Evolutionary conservation across 148 eudicot species (phyloP).

Genomic region (Chenopodium berlandieri): DNA sequence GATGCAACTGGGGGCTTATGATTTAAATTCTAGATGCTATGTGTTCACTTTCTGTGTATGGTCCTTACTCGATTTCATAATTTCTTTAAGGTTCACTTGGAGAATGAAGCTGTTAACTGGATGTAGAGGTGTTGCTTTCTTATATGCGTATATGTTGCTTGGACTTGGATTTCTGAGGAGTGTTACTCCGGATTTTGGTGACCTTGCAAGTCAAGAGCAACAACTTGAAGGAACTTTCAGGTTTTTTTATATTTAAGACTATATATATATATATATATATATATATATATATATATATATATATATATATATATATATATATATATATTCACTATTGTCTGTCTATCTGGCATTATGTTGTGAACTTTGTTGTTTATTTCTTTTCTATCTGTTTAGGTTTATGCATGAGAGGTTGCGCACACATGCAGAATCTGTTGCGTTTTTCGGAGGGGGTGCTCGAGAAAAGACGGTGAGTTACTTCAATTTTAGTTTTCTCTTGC

Average conservation of each 20-base stretch:
- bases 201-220: slow-evolving; percentile 78
- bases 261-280: no score
- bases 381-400: slow-evolving; percentile 46
- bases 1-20: not conserved
- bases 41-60: slow-evolving; percentile 6
- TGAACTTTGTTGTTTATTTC: slow-evolving; percentile 14
- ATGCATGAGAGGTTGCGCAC: slow-evolving; percentile 97
- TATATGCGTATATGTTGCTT: slow-evolving; percentile 90
- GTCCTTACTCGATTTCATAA: slow-evolving; percentile 15
- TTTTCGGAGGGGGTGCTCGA: slow-evolving; percentile 95
- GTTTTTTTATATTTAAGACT: slow-evolving; percentile 26
- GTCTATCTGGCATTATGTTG: slow-evolving; percentile 5
- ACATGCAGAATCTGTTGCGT: slow-evolving; percentile 97
- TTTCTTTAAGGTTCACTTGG: slow-evolving; percentile 87
- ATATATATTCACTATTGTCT: not conserved
- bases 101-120: slow-evolving; percentile 97
- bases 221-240: slow-evolving; percentile 96
- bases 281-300: no score
- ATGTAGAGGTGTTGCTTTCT: slow-evolving; percentile 75
- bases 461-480: slow-evolving; percentile 71
- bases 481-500: slow-evolving; percentile 4
- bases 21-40: not conserved
- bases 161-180: slow-evolving; percentile 90
- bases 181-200: slow-evolving; percentile 96
- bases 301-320: no score